Percentiles rank a stretch among this genome's conserved stretches.
Conservation (phyloP, 345 rosid genomes). For the Triadica sebifera region DNA sequence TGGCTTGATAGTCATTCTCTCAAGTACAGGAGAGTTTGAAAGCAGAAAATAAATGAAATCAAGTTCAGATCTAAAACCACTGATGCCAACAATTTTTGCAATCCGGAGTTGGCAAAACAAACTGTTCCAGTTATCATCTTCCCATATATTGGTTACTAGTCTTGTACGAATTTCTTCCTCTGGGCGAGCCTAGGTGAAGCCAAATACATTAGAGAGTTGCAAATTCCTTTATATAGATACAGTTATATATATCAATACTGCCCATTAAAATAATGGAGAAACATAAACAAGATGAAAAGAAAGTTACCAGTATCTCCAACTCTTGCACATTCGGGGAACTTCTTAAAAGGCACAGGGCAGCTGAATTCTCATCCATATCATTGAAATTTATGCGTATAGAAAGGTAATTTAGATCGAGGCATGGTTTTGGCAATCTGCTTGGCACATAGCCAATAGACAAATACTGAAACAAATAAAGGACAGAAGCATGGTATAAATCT, state of each 20-base stretch:
- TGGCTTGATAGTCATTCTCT: slow-evolving; percentile 57
- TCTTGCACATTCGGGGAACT: slow-evolving; percentile 65
- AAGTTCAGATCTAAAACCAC: slow-evolving; percentile 48
- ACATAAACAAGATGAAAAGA: not conserved
- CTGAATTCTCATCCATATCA: slow-evolving; percentile 51
- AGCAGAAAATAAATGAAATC: slow-evolving; percentile 58
- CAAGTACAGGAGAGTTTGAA: slow-evolving; percentile 55
- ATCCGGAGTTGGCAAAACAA: slow-evolving; percentile 47
- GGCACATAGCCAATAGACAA: slow-evolving; percentile 57
- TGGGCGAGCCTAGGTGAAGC: slow-evolving; percentile 45
- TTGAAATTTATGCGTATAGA: slow-evolving; percentile 61
- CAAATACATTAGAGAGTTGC: slow-evolving; percentile 11
- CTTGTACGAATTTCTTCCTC: slow-evolving; percentile 38
- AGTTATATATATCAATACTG: not conserved
- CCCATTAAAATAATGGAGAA: too few species aligned
- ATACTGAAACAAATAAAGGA: slow-evolving; percentile 43
- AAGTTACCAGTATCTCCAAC: slow-evolving; percentile 57
- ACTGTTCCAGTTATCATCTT: slow-evolving; percentile 42
- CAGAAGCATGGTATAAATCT: not conserved
- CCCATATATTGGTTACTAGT: slow-evolving; percentile 36
- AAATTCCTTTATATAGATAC: not conserved
- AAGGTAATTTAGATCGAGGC: slow-evolving; percentile 58
- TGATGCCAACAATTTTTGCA: slow-evolving; percentile 44
- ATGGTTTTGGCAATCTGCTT: slow-evolving; percentile 46
- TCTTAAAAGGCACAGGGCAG: slow-evolving; percentile 58